Evolutionary conservation across 139 green algal genomes (phyloP).

Genomic region (Coccomyxa sp.): DNA sequence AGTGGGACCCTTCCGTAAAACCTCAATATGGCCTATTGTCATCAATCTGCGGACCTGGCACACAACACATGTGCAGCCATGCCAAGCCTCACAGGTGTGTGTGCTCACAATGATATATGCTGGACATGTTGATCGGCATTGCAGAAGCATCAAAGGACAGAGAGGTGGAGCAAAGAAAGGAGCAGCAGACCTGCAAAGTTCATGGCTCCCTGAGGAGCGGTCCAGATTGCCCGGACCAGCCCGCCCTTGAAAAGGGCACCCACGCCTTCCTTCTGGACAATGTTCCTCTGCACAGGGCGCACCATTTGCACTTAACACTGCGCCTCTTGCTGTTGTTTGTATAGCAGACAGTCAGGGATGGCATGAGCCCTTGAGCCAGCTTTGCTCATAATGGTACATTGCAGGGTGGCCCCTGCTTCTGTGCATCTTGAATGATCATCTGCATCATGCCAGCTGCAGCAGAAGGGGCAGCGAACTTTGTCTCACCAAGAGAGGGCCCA

Average conservation of each 20-base stretch:
- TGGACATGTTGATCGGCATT: background rate
- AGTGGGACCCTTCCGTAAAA: no score
- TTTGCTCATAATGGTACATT: no score
- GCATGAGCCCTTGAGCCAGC: no score
- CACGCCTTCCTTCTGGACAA: constrained; percentile 52
- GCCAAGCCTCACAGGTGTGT: background rate
- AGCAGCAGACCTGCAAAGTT: constrained; percentile 52
- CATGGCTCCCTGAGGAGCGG: constrained; percentile 67
- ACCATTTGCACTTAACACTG: no score
- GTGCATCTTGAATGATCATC: no score
- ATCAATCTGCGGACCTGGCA: background rate
- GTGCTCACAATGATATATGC: background rate
- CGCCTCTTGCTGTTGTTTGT: no score
- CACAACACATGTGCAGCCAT: background rate
- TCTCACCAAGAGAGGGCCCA: background rate
- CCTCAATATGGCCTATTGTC: no score
- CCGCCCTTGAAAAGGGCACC: constrained; percentile 31
- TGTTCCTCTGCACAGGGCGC: constrained; percentile 19
- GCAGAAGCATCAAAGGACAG: no score
- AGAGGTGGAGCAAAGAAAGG: no score
- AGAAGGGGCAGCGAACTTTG: background rate
- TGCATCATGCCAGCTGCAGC: no score
- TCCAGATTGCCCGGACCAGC: constrained; percentile 60
- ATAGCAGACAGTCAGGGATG: no score
- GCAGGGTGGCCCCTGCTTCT: no score